A percentile compares a stretch with the other conserved stretches of the same genome.
phyloP scores from a whole-genome alignment of 495 filamentous ascomycete genomes.

The Neurospora sp. region DNA sequence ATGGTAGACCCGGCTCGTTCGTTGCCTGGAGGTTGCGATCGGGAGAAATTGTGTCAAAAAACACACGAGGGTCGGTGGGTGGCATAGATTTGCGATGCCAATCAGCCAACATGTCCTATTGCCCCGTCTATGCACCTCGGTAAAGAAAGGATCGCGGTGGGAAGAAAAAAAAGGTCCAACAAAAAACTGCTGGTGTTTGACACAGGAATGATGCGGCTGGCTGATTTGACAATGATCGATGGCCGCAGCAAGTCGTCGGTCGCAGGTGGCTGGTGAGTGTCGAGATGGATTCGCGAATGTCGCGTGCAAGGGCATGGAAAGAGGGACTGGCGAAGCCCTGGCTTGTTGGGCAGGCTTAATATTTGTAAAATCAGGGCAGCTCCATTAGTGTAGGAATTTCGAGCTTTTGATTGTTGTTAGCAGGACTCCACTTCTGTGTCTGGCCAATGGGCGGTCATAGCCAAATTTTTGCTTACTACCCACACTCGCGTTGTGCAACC shows the following conservation, averaged over 20 bases:
- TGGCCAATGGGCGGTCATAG: background rate
- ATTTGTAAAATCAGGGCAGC: slow-evolving; percentile 18
- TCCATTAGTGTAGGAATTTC: slow-evolving; percentile 1
- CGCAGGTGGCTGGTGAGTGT: background rate
- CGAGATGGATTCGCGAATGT: background rate
- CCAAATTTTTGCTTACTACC: background rate
- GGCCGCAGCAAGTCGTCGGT: background rate
- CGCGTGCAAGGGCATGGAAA: background rate
- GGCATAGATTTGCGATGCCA: background rate
- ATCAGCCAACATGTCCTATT: background rate
- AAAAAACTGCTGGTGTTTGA: background rate
- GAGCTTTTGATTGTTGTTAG: background rate
- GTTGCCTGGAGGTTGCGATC: background rate
- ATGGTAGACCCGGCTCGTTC: background rate
- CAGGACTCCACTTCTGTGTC: background rate
- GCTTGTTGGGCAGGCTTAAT: slow-evolving; percentile 1
- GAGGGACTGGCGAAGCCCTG: background rate
- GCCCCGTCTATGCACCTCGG: background rate
- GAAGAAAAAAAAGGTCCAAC: background rate
- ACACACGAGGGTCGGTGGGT: background rate
- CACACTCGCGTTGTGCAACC: slow-evolving; percentile 3
- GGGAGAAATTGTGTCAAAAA: background rate
- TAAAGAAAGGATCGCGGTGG: background rate
- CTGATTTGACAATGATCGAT: background rate
- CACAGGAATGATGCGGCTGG: background rate